These are phyloP conservation scores for Drechslera avenae DNA, from an alignment of 2,329 filamentous ascomycete genomes.

Conservation along the genomic window DNA sequence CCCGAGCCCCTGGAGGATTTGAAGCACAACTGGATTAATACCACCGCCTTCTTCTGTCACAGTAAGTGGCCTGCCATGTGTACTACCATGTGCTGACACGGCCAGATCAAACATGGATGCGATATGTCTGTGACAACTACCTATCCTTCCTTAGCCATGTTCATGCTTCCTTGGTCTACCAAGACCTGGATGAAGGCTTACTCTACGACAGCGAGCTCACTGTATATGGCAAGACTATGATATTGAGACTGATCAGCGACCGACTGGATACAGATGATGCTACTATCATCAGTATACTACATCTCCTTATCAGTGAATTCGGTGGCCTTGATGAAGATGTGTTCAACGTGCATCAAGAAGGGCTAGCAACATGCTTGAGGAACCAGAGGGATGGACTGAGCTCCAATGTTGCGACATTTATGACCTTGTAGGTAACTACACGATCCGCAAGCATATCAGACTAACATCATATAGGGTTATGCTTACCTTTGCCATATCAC, in stretches of 20 bases:
- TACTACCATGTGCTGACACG: conserved; percentile 5
- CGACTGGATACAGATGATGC: conserved; percentile 36
- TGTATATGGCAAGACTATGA: conserved; percentile 39
- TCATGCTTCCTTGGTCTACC: conserved; percentile 40
- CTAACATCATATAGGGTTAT: conserved; percentile 24
- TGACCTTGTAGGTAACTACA: conserved; percentile 34
- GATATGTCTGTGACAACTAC: conserved; percentile 32
- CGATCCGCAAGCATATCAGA: background rate
- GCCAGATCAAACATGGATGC: conserved; percentile 36
- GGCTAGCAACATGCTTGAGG: conserved; percentile 31
- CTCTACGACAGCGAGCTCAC: conserved; percentile 39
- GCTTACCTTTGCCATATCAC: conserved; percentile 31
- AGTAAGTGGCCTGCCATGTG: conserved; percentile 14
- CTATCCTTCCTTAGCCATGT: conserved; percentile 45
- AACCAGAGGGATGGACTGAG: conserved; percentile 31
- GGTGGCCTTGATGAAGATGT: conserved; percentile 35
- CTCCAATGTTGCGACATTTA: conserved; percentile 26
- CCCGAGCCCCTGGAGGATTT: conserved; percentile 27
- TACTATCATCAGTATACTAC: conserved; percentile 39
- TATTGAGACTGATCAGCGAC: conserved; percentile 35
- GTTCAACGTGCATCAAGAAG: conserved; percentile 39
- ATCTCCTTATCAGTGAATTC: conserved; percentile 42
- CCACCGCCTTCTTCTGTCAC: conserved; percentile 26
- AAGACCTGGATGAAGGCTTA: conserved; percentile 36
- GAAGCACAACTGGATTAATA: conserved; percentile 32